Evolutionary conservation across 441 rosid species (phyloP), one percentile per base, ranked within the genome.

Genomic region (Melastoma candidum): DNA sequence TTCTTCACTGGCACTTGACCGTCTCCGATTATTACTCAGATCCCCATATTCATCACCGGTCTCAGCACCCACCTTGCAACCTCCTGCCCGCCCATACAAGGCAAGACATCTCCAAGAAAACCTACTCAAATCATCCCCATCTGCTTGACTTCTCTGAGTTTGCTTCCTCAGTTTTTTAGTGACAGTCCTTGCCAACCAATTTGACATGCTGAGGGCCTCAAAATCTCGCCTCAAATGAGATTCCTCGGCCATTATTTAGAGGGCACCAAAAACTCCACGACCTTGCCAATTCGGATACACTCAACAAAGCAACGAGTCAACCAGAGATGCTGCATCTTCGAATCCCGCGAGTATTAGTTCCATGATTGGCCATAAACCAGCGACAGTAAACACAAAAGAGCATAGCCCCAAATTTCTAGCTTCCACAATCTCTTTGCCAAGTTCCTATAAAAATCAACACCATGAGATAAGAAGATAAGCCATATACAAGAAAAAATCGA

Each of bases 61-160:
- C 46, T 87, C 96, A 45, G 95, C 90, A 11, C 86, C 88, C n/a
- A 90, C 96, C 72, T 77, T 90, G 78, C 97, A 90, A 44, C 96
- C 96, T 22, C 87, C 90, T 2, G 84, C 90, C 53, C 90, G 76
- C 12, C 84, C 81, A 59, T 84, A 74, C 10, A 90, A 56, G 51
- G 78, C 74, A 49, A 90, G 82, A 67, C 95, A 87, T 63, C 77
- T 84, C 51, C 81, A 49, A 0, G 82, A 78, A 58, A 85, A 68
- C 47, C 95, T 77, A 11, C 56, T 73, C 14, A 55, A 61, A 58
- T 56, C 58, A 53, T 69, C 89, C 45, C 74, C 85, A 52, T 83
- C 87, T 39, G 74, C 84, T 52, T 72, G 87, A 27, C 62, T 63
- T 69, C 69, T 78, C 14, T 47, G 56, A 39, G 47, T 68, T 63